Evolutionary conservation across 2,329 filamentous ascomycete species (phyloP), one percentile per base, ranked within the genome.

Genomic region (Neonectria punicea): DNA sequence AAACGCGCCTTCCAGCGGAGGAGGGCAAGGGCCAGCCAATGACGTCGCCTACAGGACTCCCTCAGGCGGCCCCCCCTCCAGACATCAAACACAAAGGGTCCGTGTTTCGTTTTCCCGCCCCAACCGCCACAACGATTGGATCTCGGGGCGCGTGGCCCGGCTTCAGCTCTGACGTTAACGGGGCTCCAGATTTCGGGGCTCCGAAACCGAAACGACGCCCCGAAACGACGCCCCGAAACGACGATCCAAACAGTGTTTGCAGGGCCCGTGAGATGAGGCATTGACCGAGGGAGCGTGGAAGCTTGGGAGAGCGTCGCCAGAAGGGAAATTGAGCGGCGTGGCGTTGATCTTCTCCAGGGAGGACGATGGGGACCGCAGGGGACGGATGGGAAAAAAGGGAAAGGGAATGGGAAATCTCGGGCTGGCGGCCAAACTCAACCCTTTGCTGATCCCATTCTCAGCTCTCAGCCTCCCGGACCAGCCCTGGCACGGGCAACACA

Each of bases 151-250:
- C 18, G n/a, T 32, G 51, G 50, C 25, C 43, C 43, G 28, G 61
- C 53, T 55, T 53, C 51, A 60, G 50, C 61, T 64, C 53, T 64
- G 61, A 53, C 47, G 30, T 54, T 51, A 41, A 10, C 13, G 28
- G 49, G 49, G 49, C 49, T 34, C 49, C 30, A 51, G n/a, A 51
- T 39, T 44, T 60, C 61, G 50, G 30, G 43, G 36, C 44, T 32
- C 44, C 50, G 57, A 63, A 63, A 64, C 61, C 56, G 56, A 64
- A 64, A 64, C 61, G 61, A 53, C 56, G 47, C 25, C 56, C 53
- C 61, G 56, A 64, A 64, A 60, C 61, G 61, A 32, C 61, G 61
- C 25, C 56, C 53, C 61, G 56, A 64, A 64, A 60, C 61, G 61
- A 32, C 61, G 61, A 63, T 56, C 61, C 44, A 64, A 59, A 51